Evolutionary conservation across 306 rosid genomes (phyloP).

Genomic region (Vigna radiata): DNA sequence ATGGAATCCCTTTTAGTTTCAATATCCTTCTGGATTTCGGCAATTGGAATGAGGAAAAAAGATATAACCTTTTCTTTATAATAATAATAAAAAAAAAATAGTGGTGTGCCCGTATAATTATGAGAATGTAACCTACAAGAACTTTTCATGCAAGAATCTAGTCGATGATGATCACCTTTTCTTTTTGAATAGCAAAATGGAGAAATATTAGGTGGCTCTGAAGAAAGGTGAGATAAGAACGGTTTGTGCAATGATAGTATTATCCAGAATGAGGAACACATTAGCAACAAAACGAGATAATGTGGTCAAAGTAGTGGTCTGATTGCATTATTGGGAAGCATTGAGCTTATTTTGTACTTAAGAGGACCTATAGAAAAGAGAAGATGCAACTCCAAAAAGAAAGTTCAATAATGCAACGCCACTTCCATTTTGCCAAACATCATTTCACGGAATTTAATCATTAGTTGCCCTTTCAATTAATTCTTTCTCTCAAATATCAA

Average conservation of each 20-base stretch:
- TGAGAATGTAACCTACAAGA: constrained; percentile 48
- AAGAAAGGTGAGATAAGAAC: constrained; percentile 57
- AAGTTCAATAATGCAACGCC: constrained; percentile 58
- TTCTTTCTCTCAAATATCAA: constrained; percentile 53
- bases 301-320: constrained; percentile 57
- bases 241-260: constrained; percentile 64
- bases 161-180: constrained; percentile 28
- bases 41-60: constrained; percentile 54
- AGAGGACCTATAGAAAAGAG: constrained; percentile 38
- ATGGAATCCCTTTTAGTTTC: constrained; percentile 61
- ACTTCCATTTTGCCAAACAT: constrained; percentile 58
- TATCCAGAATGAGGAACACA: constrained; percentile 54
- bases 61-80: constrained; percentile 36
- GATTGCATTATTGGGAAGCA: constrained; percentile 76
- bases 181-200: constrained; percentile 52
- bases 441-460: constrained; percentile 64
- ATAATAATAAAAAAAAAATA: background rate
- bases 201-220: constrained; percentile 49
- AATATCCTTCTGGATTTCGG: constrained; percentile 39
- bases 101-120: constrained; percentile 46
- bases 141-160: constrained; percentile 53
- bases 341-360: constrained; percentile 76
- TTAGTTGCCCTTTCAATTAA: constrained; percentile 47
- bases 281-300: constrained; percentile 36
- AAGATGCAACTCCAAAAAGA: constrained; percentile 43